Conservation (phyloP, 257 asterid genomes). For the Fraxinus cuspidata region DNA sequence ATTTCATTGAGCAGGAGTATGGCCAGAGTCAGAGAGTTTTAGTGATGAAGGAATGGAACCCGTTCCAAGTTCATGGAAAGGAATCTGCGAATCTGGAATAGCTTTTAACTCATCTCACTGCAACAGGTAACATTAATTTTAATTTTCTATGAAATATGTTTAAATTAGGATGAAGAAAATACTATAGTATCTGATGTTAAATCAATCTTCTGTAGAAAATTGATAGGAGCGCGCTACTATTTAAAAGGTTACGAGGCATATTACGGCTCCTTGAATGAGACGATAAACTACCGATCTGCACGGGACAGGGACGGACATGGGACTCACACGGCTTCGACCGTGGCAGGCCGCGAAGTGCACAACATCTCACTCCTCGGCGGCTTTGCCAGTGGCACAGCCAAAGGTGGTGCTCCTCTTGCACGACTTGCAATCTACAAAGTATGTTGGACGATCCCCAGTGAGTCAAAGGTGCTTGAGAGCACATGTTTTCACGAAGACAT, state of each 20-base stretch:
- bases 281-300: slow-evolving; percentile 42
- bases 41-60: slow-evolving; percentile 47
- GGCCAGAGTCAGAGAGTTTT: slow-evolving; percentile 49
- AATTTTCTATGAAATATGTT: background rate
- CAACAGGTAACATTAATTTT: slow-evolving; percentile 28
- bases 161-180: background rate
- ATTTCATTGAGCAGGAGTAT: slow-evolving; percentile 29
- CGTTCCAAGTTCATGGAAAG: slow-evolving; percentile 42
- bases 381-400: no score
- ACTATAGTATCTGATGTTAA: background rate
- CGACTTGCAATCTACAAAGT: slow-evolving; percentile 58
- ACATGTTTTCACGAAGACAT: slow-evolving; percentile 28
- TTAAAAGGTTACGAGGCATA: slow-evolving; percentile 45
- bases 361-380: slow-evolving; percentile 37
- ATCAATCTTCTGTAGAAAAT: slow-evolving; percentile 24
- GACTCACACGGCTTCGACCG: slow-evolving; percentile 57
- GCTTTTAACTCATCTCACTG: slow-evolving; percentile 42
- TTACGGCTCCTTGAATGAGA: slow-evolving; percentile 44
- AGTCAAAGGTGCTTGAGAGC: background rate
- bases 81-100: slow-evolving; percentile 37
- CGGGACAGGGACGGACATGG: slow-evolving; percentile 62
- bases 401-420: slow-evolving; percentile 47
- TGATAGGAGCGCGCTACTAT: slow-evolving; percentile 46
- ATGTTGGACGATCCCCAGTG: slow-evolving; percentile 39
- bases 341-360: slow-evolving; percentile 42